These are phyloP conservation scores for Aspergillus homomorphus DNA, from an alignment of 495 filamentous ascomycete genomes.

Conservation along the genomic window DNA sequence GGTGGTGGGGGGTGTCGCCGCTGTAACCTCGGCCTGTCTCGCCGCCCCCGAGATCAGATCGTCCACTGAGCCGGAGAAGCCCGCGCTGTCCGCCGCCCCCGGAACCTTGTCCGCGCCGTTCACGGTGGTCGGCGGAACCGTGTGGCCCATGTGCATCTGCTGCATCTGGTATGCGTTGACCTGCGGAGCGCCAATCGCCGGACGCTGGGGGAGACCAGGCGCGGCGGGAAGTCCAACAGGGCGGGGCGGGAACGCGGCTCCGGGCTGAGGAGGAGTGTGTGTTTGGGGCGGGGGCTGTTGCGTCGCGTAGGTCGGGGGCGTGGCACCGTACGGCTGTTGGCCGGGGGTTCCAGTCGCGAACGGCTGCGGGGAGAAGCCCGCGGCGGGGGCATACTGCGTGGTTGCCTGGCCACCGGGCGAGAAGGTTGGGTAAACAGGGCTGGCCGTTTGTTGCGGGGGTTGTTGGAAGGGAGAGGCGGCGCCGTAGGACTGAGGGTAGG, in stretches of 20 bases:
- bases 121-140: slow-evolving; percentile 25
- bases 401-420: slow-evolving; percentile 32
- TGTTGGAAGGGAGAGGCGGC: slow-evolving; percentile 30
- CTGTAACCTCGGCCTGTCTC: slow-evolving; percentile 34
- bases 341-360: slow-evolving; percentile 32
- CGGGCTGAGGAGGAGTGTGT: slow-evolving; percentile 39
- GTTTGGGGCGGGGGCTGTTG: slow-evolving; percentile 39
- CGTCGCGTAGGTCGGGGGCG: slow-evolving; percentile 33
- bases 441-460: slow-evolving; percentile 36
- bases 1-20: slow-evolving; percentile 22
- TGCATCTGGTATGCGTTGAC: slow-evolving; percentile 60
- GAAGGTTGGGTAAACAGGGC: slow-evolving; percentile 39
- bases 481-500: slow-evolving; percentile 41
- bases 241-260: slow-evolving; percentile 38
- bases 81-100: slow-evolving; percentile 25
- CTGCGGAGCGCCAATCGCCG: slow-evolving; percentile 54
- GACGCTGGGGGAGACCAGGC: slow-evolving; percentile 62
- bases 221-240: slow-evolving; percentile 52
- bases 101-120: slow-evolving; percentile 37
- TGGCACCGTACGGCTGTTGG: slow-evolving; percentile 27
- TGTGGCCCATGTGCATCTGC: slow-evolving; percentile 61
- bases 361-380: slow-evolving; percentile 45
- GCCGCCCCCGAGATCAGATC: slow-evolving; percentile 53
- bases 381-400: slow-evolving; percentile 31
- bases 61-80: slow-evolving; percentile 55